phyloP scores from a whole-genome alignment of 2,329 filamentous ascomycete species.

The Phialophora macrospora region DNA sequence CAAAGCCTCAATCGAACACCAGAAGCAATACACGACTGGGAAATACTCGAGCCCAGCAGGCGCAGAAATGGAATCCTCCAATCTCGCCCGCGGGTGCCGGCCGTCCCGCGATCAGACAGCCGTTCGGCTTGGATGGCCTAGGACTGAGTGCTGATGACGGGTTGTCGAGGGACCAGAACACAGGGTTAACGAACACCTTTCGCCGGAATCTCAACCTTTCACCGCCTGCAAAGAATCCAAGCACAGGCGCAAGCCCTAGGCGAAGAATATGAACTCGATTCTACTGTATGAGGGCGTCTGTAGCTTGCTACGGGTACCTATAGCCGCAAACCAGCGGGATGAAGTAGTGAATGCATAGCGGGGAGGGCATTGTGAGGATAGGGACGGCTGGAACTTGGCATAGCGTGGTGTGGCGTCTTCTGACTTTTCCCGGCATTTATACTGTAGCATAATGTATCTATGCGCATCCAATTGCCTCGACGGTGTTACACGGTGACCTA shows the following conservation, averaged over 20 bases:
- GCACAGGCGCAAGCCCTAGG: constrained; percentile 2
- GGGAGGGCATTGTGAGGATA: background rate
- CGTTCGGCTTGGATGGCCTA: constrained; percentile 29
- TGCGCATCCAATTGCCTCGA: background rate
- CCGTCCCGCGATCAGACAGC: background rate
- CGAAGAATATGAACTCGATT: background rate
- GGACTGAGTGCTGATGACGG: constrained; percentile 14
- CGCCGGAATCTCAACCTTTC: background rate
- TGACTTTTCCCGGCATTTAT: background rate
- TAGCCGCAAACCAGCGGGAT: background rate
- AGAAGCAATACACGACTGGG: background rate
- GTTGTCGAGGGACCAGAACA: background rate
- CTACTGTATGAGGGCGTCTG: background rate
- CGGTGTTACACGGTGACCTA: background rate
- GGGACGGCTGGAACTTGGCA: background rate
- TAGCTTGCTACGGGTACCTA: no score
- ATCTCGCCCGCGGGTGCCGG: background rate
- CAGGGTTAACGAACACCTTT: background rate
- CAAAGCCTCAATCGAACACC: background rate
- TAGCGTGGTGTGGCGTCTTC: constrained; percentile 2
- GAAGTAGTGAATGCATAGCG: background rate
- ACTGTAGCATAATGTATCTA: background rate
- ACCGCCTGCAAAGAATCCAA: background rate
- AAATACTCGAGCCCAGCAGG: background rate
- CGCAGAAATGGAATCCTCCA: background rate